These are phyloP conservation scores for Podaxis sp. DNA, from an alignment of 768 basidiomycete species.

Conservation along the genomic window DNA sequence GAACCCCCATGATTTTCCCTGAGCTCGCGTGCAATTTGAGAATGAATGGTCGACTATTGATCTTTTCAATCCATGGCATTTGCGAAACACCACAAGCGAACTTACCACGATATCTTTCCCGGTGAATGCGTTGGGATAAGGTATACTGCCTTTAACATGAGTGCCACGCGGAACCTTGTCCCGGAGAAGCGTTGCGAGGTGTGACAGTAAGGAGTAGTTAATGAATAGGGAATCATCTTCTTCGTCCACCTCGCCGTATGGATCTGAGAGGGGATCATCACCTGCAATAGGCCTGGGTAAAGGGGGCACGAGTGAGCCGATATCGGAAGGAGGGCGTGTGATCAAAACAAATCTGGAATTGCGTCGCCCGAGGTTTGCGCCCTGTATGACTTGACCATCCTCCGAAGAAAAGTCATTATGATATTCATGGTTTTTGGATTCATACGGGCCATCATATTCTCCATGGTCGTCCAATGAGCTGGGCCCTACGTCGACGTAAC, in stretches of 20 bases:
- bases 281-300: slow-evolving; percentile 26
- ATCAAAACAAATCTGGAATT: slow-evolving; percentile 7
- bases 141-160: slow-evolving; percentile 92
- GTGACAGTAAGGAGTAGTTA: slow-evolving; percentile 83
- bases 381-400: neutral
- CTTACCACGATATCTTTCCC: slow-evolving; percentile 67
- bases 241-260: slow-evolving; percentile 64
- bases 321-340: slow-evolving; percentile 2
- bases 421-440: neutral
- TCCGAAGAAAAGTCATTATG: slow-evolving; percentile 10
- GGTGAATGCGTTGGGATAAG: slow-evolving; percentile 88
- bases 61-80: slow-evolving; percentile 5
- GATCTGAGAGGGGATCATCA: slow-evolving; percentile 38
- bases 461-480: neutral
- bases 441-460: neutral
- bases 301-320: neutral
- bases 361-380: slow-evolving; percentile 9
- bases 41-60: slow-evolving; percentile 78
- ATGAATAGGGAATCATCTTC: slow-evolving; percentile 60
- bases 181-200: slow-evolving; percentile 85
- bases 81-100: neutral
- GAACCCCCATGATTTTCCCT: slow-evolving; percentile 64
- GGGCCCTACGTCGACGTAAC: neutral
- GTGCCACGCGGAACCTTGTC: slow-evolving; percentile 87
- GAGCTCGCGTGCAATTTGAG: slow-evolving; percentile 78